phyloP scores from a whole-genome alignment of 176 grass and related monocot species.

The Avena eriantha region DNA sequence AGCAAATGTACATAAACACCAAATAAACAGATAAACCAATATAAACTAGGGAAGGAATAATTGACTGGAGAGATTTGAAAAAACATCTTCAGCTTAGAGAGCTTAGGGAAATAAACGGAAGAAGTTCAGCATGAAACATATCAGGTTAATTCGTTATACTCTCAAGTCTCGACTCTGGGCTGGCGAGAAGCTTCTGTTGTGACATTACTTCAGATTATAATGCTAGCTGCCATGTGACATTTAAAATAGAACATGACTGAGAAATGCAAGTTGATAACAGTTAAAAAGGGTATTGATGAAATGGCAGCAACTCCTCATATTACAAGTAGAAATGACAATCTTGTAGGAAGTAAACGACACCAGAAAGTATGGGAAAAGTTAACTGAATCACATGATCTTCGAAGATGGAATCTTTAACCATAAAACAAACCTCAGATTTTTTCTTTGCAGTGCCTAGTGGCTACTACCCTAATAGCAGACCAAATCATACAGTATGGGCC shows the following conservation, averaged over 20 bases:
- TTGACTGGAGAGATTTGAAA: conserved; percentile 15
- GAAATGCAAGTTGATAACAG: conserved; percentile 10
- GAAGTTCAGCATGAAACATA: conserved; percentile 18
- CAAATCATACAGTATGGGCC: conserved; percentile 8
- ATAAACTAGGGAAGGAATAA: conserved; percentile 25
- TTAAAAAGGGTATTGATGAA: conserved; percentile 13
- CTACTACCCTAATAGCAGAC: conserved; percentile 25
- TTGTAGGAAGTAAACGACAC: not conserved
- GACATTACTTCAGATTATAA: conserved; percentile 8
- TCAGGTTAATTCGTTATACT: not conserved
- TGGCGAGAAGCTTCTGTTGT: not conserved
- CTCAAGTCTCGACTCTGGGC: not conserved
- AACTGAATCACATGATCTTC: conserved; percentile 15
- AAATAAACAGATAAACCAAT: conserved; percentile 27
- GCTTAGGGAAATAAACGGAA: conserved; percentile 24
- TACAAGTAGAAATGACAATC: conserved; percentile 3
- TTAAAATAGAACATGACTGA: conserved; percentile 6
- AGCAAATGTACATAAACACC: not conserved
- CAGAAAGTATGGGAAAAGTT: conserved; percentile 10
- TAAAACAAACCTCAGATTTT: not conserved
- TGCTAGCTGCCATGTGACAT: not conserved
- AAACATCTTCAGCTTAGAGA: not conserved
- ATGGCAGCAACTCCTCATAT: not conserved
- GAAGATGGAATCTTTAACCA: conserved; percentile 9
- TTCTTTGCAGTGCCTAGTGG: not conserved